These are phyloP conservation scores for Cladosporium sp. DNA, from an alignment of 2,329 filamentous ascomycete genomes.

Conservation along the genomic window DNA sequence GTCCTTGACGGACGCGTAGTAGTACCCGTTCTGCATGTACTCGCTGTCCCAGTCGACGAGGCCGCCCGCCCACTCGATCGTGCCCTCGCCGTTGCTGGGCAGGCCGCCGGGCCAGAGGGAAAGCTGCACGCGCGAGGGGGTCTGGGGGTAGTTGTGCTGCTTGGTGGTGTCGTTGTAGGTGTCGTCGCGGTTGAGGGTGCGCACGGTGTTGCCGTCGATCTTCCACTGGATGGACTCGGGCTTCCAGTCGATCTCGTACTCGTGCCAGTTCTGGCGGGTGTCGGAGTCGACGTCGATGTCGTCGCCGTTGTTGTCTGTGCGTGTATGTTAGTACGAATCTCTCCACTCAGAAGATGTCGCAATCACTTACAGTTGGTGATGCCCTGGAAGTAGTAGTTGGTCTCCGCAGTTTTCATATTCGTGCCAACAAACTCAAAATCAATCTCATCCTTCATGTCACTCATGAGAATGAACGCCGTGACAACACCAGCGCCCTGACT, in stretches of 20 bases:
- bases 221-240: constrained; percentile 81
- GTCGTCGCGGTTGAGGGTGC: constrained; percentile 65
- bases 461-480: constrained; percentile 93
- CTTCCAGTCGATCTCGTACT: constrained; percentile 90
- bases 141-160: constrained; percentile 84
- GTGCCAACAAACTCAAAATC: constrained; percentile 91
- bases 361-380: constrained; percentile 72
- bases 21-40: constrained; percentile 85
- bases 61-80: constrained; percentile 87
- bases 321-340: constrained; percentile 15
- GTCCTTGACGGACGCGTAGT: constrained; percentile 72
- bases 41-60: constrained; percentile 76
- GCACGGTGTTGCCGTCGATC: constrained; percentile 72
- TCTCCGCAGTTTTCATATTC: constrained; percentile 72
- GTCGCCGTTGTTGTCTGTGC: constrained; percentile 63
- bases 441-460: constrained; percentile 95
- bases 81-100: constrained; percentile 70
- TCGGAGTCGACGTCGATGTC: constrained; percentile 61
- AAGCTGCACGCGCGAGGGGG: constrained; percentile 81
- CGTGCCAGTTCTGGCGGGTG: constrained; percentile 74
- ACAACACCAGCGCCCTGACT: constrained; percentile 82
- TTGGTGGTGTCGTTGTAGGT: constrained; percentile 83
- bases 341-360: background rate
- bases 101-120: constrained; percentile 94
- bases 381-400: constrained; percentile 96